Percentiles rank a stretch among this genome's conserved stretches.
Conservation (phyloP, 805 yeast genomes). For the Hanseniaspora valbyensis region DNA sequence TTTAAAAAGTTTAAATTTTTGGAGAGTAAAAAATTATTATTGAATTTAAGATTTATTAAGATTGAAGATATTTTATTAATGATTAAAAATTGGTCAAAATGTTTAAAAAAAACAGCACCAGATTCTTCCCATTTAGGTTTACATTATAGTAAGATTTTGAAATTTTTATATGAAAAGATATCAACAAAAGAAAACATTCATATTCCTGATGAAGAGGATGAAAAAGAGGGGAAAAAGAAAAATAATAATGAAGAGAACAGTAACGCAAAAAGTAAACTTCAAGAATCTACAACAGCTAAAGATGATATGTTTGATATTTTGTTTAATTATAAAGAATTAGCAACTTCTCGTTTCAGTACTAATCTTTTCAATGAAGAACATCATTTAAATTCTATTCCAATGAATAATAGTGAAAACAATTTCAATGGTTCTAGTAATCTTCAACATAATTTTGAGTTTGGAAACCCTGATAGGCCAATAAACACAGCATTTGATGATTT, state of each 20-base stretch:
- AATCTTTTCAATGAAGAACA: too few relatives aligned
- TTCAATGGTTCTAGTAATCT: too few relatives aligned
- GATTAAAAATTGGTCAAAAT: conserved; percentile 61
- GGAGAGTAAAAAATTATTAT: conserved; percentile 34
- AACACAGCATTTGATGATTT: neutral
- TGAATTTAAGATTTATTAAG: conserved; percentile 54
- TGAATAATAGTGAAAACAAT: too few relatives aligned
- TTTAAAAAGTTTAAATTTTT: conserved; percentile 27
- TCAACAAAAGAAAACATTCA: conserved; percentile 7
- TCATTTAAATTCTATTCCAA: too few relatives aligned
- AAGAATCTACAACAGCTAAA: neutral
- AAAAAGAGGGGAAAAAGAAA: conserved; percentile 23
- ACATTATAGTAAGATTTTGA: conserved; percentile 62
- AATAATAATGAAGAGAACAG: neutral
- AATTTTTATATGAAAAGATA: conserved; percentile 69
- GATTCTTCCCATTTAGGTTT: conserved; percentile 80
- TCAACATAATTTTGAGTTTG: too few relatives aligned
- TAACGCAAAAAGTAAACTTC: neutral
- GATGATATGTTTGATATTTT: conserved; percentile 12
- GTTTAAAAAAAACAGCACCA: conserved; percentile 71
- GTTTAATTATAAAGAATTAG: conserved; percentile 1
- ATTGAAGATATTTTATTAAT: conserved; percentile 57
- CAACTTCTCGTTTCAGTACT: neutral
- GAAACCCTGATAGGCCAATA: neutral
- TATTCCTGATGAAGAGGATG: conserved; percentile 30